Conservation (phyloP, 1,284 basidiomycete species). For the Tilletia walkeri region DNA sequence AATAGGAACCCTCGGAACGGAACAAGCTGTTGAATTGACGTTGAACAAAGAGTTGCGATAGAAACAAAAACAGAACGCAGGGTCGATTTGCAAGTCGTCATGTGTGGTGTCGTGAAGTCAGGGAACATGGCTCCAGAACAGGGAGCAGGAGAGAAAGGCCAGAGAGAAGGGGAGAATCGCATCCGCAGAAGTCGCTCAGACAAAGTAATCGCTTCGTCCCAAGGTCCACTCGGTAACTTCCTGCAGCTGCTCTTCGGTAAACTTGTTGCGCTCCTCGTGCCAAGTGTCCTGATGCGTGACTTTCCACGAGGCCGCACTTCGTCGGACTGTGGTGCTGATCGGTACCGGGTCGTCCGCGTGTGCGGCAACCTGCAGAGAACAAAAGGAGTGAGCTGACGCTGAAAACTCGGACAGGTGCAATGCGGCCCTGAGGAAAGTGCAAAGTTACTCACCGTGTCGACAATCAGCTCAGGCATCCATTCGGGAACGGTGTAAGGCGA, state of each 20-base stretch:
- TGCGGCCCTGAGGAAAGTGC: not conserved
- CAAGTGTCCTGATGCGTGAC: conserved; percentile 72
- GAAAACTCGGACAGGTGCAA: too few species aligned
- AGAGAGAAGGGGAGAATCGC: not conserved
- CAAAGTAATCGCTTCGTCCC: conserved; percentile 53
- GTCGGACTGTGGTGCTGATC: conserved; percentile 83
- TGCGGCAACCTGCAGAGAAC: conserved; percentile 65
- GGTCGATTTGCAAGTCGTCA: too few species aligned
- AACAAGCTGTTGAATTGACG: too few species aligned
- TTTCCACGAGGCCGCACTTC: conserved; percentile 83
- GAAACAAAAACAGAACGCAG: too few species aligned
- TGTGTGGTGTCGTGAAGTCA: too few species aligned
- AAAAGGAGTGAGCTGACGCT: conserved; percentile 24
- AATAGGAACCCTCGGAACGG: too few species aligned
- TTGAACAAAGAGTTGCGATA: too few species aligned
- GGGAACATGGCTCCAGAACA: too few species aligned
- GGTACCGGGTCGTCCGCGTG: conserved; percentile 88
- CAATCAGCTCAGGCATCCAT: conserved; percentile 76
- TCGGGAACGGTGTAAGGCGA: conserved; percentile 81
- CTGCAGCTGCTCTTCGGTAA: conserved; percentile 67
- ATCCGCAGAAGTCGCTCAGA: conserved; percentile 22
- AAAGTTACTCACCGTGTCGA: conserved; percentile 31
- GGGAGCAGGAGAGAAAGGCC: too few species aligned
- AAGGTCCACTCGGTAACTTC: conserved; percentile 51
- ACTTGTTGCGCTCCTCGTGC: conserved; percentile 84